A percentile compares a stretch with the other conserved stretches of the same genome.
These are phyloP conservation scores for Cordyceps tenuipes DNA, from an alignment of 2,329 filamentous ascomycete species.

Conservation along the genomic window DNA sequence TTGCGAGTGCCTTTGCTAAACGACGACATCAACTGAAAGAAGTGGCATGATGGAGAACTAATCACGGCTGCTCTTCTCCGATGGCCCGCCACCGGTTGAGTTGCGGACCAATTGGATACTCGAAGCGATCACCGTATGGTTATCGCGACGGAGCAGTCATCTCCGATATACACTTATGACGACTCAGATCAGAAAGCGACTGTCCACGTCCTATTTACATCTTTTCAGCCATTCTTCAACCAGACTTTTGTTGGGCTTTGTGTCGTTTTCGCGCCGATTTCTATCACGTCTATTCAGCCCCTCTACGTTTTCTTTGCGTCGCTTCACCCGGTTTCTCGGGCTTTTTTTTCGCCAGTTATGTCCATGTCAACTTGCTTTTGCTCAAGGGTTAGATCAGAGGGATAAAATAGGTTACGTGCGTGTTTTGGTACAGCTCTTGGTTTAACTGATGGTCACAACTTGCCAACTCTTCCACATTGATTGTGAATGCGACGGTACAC, in stretches of 20 bases:
- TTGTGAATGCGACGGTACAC: background rate
- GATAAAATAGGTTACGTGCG: background rate
- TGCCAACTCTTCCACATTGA: background rate
- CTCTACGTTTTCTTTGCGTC: conserved; percentile 7
- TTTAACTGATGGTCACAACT: background rate
- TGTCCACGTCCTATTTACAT: background rate
- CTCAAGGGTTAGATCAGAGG: conserved; percentile 6
- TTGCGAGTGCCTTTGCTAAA: conserved; percentile 33
- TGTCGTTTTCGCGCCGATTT: background rate
- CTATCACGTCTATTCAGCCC: background rate
- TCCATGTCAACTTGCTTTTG: conserved; percentile 14
- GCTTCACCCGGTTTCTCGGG: background rate
- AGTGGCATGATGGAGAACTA: background rate
- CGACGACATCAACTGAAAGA: background rate
- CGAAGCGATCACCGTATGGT: background rate
- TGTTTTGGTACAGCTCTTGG: conserved; percentile 9
- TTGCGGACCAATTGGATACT: background rate
- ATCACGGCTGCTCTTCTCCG: background rate
- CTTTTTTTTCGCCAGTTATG: conserved; percentile 5
- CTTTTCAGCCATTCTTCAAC: background rate
- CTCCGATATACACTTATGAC: background rate
- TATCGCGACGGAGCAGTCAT: background rate
- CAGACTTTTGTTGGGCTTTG: background rate
- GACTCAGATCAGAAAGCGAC: background rate
- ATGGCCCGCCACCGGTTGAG: background rate